A percentile compares a stretch with the other conserved stretches of the same genome.
Conservation (phyloP, 805 yeast species). For the Yarrowia porcina region DNA sequence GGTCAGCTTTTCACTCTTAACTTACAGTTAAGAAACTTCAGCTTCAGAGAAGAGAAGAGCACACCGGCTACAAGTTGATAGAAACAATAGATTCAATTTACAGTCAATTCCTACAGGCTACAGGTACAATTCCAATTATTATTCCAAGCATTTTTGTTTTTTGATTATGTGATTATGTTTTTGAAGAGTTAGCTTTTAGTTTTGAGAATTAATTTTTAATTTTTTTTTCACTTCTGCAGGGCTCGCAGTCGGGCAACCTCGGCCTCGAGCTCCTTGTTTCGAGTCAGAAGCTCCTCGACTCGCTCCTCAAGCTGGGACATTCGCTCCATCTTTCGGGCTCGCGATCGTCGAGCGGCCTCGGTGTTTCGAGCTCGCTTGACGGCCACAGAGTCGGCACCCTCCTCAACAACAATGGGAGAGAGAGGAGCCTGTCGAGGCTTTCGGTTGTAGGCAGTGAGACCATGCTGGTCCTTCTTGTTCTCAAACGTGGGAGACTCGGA, state of each 20-base stretch:
- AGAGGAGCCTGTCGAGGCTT: conserved; percentile 73
- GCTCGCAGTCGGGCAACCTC: conserved; percentile 57
- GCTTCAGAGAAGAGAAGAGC: too few species aligned
- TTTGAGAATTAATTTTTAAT: background rate
- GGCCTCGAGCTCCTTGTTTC: conserved; percentile 56
- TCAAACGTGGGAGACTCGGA: conserved; percentile 28
- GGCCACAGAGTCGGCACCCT: conserved; percentile 59
- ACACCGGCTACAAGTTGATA: too few species aligned
- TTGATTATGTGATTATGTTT: background rate
- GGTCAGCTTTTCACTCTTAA: too few species aligned
- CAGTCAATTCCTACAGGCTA: too few species aligned
- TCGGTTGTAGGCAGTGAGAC: conserved; percentile 71
- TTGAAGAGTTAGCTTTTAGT: conserved; percentile 23
- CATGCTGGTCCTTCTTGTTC: conserved; percentile 61
- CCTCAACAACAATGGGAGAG: conserved; percentile 59
- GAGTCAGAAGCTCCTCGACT: conserved; percentile 59
- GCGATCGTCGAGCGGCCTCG: conserved; percentile 89
- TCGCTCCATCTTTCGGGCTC: conserved; percentile 89
- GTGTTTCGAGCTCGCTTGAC: conserved; percentile 93
- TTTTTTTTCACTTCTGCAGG: background rate
- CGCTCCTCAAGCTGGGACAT: conserved; percentile 76
- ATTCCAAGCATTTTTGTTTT: background rate
- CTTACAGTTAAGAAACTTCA: too few species aligned
- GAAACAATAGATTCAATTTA: background rate
- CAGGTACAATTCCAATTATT: too few species aligned